Evolutionary conservation across 345 rosid species (phyloP).

Genomic region (Euphorbia pulcherrima): DNA sequence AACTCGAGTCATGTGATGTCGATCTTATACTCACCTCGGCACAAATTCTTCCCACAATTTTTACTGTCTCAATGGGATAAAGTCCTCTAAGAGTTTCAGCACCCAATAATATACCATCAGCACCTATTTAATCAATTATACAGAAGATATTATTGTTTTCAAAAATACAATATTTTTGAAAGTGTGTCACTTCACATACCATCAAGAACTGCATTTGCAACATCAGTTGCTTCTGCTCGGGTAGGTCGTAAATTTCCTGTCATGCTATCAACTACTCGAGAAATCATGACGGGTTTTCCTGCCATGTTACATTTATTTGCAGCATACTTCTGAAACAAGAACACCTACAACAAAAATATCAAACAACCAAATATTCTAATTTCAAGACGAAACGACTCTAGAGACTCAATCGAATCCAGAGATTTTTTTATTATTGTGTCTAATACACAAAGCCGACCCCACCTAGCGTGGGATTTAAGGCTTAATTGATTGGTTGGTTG

Average conservation of each 20-base stretch:
- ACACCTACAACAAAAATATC: slow-evolving; percentile 44
- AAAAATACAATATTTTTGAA: too few relatives aligned
- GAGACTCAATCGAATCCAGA: too few relatives aligned
- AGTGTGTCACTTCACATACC: slow-evolving; percentile 39
- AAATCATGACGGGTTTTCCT: slow-evolving; percentile 89
- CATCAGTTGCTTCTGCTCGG: slow-evolving; percentile 99
- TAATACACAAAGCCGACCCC: too few relatives aligned
- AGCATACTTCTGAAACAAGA: slow-evolving; percentile 88
- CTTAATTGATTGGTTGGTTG: too few relatives aligned
- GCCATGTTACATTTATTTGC: slow-evolving; percentile 92
- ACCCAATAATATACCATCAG: slow-evolving; percentile 93
- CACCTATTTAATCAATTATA: slow-evolving; percentile 42
- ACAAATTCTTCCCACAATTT: slow-evolving; percentile 81
- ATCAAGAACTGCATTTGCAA: slow-evolving; percentile 96
- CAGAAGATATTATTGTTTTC: background rate
- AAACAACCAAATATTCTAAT: background rate
- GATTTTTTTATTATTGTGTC: too few relatives aligned
- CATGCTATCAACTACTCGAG: slow-evolving; percentile 97
- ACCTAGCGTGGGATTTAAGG: too few relatives aligned
- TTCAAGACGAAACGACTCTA: too few relatives aligned
- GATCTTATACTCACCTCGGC: slow-evolving; percentile 50
- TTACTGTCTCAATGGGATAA: slow-evolving; percentile 84
- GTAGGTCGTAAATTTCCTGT: slow-evolving; percentile 95
- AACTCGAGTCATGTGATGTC: too few relatives aligned
- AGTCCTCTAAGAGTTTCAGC: slow-evolving; percentile 96